Base-by-base conservation (phyloP, 306 rosid genomes). In the Rosa chinensis region DNA sequence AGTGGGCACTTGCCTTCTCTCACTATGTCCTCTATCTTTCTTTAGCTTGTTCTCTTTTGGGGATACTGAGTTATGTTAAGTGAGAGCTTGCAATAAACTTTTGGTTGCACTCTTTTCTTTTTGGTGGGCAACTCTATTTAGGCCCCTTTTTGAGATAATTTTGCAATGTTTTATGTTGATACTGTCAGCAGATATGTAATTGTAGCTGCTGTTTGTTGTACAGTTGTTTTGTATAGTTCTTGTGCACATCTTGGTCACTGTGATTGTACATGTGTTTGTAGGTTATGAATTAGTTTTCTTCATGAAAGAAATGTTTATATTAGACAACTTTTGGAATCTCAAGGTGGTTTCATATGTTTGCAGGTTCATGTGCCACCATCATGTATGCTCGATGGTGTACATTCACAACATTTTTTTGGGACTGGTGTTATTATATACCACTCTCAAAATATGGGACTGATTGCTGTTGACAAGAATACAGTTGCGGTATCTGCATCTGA, bases 341-440 rank as follows among this genome's bases (percentile, higher is more conserved):
- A 85, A 81, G 76, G 39, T 85, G 73, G 73, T 80, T 77, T 44
- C 55, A 14, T 63, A 53, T 64, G 42, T 66, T 55, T 93, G 85
- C 91, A 92, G 98, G 99, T 92, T 84, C 93, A 92, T 79, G 97
- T 95, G 76, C 98, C 99, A 79, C 91, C 97, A 32, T 89, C 97
- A 40, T 95, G 98, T 86, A 91, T 92, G 99, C 98, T 92, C 48
- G 98, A 95, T 80, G 98, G 99, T 68, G 99, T 95, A 82, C 98
- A 92, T 83, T 92, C 98, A 63, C 97, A 89, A 80, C 95, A 91
- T 73, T 95, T 91, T 88, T 91, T 91, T 32, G 99, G 97, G 73
- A 91, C 99, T 66, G 98, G 99, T 79, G 97, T 92, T 71, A 87
- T 95, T 68, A 83, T 95, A 72, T 90, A 95, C 86, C 99, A 95